Base-by-base conservation (phyloP, 2,329 filamentous ascomycete genomes). In the Capronia americana region DNA sequence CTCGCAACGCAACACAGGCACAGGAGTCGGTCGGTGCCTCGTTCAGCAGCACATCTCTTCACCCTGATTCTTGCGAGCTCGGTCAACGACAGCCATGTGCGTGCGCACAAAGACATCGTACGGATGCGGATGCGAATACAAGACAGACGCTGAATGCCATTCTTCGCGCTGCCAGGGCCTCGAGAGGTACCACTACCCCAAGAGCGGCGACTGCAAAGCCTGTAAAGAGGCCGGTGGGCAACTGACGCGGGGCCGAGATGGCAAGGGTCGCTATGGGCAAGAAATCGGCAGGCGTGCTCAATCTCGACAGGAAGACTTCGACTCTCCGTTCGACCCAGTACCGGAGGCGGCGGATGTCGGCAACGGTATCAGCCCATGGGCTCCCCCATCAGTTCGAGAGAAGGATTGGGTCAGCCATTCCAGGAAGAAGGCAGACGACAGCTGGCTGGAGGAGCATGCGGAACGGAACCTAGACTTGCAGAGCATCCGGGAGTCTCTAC, bases 101-200 rank as follows among this genome's bases (percentile, higher is more conserved):
- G 65, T 70, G 10, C 70, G 69, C 55, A 72, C 68, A 17, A 72
- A 72, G 50, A 73, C 68, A 17, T 69, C 66, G 44, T 73, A 70
- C 48, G 72, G 71, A n/a, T 73, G 72, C 53, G 72, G 72, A 30
- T 66, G 67, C 55, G 64, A 68, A 38, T 68, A 67, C 63, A 72
- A 71, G 51, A 67, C 66, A 17, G 69, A 64, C 57, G 65, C 65
- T 30, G 34, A 64, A 20, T 73, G 72, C 54, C 57, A 63, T 17
- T 61, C 51, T 14, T 64, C 64, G 6, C 56, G 44, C 34, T 73
- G 72, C 59, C 61, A 46, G 32, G 61, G 54, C 14, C 48, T 71
- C 24, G 70, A 68, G 38, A 65, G 65, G 44, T 72, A 68, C 58
- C 67, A 71, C 17, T 70, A 69, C 38, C 63, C 61, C 4, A 57